Conservation (phyloP, 2,329 filamentous ascomycete genomes). For the Lecanicillium sp. region DNA sequence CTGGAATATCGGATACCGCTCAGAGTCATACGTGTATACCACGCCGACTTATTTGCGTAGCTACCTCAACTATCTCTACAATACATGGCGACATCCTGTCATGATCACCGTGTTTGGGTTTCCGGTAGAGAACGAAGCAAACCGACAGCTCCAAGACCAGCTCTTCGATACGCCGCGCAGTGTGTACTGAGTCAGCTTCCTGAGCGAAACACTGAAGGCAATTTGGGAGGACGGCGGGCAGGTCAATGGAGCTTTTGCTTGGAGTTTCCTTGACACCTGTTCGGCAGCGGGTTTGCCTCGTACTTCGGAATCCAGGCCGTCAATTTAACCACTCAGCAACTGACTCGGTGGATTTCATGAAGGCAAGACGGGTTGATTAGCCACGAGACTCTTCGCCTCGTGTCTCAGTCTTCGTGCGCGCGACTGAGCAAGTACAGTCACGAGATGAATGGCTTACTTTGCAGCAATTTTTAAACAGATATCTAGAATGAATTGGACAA, state of each 20-base stretch:
- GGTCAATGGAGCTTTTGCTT: constrained; percentile 45
- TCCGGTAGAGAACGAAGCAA: constrained; percentile 39
- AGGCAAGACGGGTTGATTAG: constrained; percentile 18
- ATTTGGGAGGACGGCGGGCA: constrained; percentile 48
- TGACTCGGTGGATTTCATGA: constrained; percentile 45
- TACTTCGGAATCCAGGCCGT: constrained; percentile 50
- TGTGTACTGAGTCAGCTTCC: constrained; percentile 44
- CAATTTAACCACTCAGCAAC: constrained; percentile 41
- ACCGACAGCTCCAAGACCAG: constrained; percentile 37
- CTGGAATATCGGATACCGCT: constrained; percentile 51
- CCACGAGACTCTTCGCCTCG: neutral
- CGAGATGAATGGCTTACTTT: too few relatives aligned
- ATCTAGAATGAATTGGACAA: too few relatives aligned
- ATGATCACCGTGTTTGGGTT: constrained; percentile 50
- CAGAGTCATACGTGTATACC: constrained; percentile 48
- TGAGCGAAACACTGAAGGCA: constrained; percentile 45
- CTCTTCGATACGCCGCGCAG: constrained; percentile 44
- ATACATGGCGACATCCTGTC: constrained; percentile 43
- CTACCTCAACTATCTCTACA: constrained; percentile 49
- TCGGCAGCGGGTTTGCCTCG: constrained; percentile 29
- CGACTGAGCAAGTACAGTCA: too few relatives aligned
- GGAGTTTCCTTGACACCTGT: constrained; percentile 47
- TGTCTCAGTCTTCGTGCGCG: too few relatives aligned
- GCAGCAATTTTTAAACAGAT: too few relatives aligned
- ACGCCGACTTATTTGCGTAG: constrained; percentile 49